These are phyloP conservation scores for Croton laevigatus DNA, from an alignment of 441 rosid species.

Conservation along the genomic window DNA sequence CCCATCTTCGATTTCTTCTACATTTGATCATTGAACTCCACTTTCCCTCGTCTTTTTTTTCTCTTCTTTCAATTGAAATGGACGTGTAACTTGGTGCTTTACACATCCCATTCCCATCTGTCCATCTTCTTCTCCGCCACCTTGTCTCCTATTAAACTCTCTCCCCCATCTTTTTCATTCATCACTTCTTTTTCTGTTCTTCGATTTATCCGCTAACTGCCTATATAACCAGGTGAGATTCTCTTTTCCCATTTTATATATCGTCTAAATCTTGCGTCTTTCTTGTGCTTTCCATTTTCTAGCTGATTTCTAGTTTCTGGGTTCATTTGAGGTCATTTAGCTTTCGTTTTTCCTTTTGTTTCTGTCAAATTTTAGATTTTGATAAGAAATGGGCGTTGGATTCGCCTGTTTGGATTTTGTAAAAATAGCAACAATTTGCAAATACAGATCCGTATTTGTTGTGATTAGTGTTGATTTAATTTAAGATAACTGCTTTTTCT, in stretches of 20 bases:
- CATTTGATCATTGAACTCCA: background rate
- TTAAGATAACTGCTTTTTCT: conserved; percentile 2
- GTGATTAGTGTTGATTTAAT: background rate
- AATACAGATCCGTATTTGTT: conserved; percentile 4
- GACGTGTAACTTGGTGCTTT: conserved; percentile 4
- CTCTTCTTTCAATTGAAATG: conserved; percentile 13
- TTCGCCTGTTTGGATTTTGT: background rate
- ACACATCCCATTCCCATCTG: background rate
- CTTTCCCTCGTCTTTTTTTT: background rate
- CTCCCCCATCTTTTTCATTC: background rate
- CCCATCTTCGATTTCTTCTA: conserved; percentile 20
- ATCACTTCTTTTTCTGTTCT: conserved; percentile 4
- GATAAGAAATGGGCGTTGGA: background rate
- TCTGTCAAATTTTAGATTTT: conserved; percentile 4
- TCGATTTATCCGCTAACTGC: conserved; percentile 32
- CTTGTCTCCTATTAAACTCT: conserved; percentile 26
- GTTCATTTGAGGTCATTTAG: conserved; percentile 9
- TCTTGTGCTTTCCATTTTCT: conserved; percentile 3
- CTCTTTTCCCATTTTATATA: background rate
- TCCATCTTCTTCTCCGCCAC: conserved; percentile 37
- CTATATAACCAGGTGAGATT: conserved; percentile 26
- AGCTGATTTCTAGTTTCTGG: conserved; percentile 20
- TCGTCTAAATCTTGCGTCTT: background rate
- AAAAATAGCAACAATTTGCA: background rate
- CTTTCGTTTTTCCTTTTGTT: background rate